Conservation (phyloP, 139 green algal species). For the Mesostigma viride region DNA sequence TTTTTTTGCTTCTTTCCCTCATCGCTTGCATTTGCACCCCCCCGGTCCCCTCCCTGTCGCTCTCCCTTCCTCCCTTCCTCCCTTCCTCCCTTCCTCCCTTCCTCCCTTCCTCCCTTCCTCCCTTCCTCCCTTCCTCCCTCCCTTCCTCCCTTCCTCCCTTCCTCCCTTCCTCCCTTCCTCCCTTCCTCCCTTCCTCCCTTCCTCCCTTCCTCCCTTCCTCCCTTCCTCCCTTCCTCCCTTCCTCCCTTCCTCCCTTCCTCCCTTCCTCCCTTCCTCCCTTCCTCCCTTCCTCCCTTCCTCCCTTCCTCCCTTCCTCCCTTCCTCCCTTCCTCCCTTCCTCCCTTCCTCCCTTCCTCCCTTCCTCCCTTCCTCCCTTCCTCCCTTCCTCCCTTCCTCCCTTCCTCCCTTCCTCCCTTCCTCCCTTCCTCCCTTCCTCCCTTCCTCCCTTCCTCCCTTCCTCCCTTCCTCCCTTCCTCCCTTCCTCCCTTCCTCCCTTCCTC, state of each 20-base stretch:
- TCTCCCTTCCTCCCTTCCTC: not conserved
- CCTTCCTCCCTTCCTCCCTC: not conserved
- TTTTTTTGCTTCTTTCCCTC: too few species aligned
- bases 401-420: not conserved
- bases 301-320: not conserved
- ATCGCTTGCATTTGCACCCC: too few species aligned
- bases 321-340: not conserved
- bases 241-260: not conserved
- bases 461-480: too few species aligned
- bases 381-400: not conserved
- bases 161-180: not conserved
- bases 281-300: not conserved
- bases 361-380: not conserved
- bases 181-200: not conserved
- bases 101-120: not conserved
- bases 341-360: not conserved
- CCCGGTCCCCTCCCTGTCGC: not conserved
- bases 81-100: not conserved
- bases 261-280: not conserved
- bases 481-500: too few species aligned
- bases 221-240: not conserved
- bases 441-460: too few species aligned
- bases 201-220: not conserved
- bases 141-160: conserved; percentile 2
- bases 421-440: not conserved